Evolutionary conservation across 2,329 filamentous ascomycete genomes (phyloP).

Genomic region (Proliferodiscus dingleyae): DNA sequence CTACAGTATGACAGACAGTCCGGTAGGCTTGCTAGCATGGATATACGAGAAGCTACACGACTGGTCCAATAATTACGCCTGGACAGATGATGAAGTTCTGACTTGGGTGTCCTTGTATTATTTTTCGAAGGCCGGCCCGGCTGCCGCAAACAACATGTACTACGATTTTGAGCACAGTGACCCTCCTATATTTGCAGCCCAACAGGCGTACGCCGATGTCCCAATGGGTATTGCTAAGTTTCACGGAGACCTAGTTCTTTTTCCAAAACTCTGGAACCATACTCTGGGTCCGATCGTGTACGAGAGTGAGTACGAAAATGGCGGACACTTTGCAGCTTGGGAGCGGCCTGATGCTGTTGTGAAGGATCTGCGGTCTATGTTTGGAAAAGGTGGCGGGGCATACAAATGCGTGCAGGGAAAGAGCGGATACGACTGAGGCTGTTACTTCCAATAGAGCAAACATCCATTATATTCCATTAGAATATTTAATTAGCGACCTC

Average conservation of each 20-base stretch:
- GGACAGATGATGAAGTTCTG: slow-evolving; percentile 72
- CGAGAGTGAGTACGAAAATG: slow-evolving; percentile 35
- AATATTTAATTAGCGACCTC: no score
- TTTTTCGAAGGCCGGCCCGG: slow-evolving; percentile 65
- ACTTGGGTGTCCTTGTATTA: slow-evolving; percentile 72
- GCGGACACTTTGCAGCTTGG: slow-evolving; percentile 53
- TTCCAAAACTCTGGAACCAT: slow-evolving; percentile 49
- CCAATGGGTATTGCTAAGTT: slow-evolving; percentile 52
- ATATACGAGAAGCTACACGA: slow-evolving; percentile 76
- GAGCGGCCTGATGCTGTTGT: slow-evolving; percentile 50
- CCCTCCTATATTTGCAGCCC: no score
- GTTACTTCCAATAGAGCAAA: no score
- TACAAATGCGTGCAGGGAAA: not conserved
- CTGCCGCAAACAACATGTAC: slow-evolving; percentile 64
- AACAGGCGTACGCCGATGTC: slow-evolving; percentile 28
- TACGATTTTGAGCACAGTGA: slow-evolving; percentile 48
- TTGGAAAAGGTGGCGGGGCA: slow-evolving; percentile 38
- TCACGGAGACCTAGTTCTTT: slow-evolving; percentile 50
- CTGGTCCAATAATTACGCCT: slow-evolving; percentile 68
- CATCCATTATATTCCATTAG: no score
- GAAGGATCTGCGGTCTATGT: slow-evolving; percentile 52
- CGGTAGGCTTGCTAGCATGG: slow-evolving; percentile 68
- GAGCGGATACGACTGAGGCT: not conserved
- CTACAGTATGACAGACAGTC: slow-evolving; percentile 64
- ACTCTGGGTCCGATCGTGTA: slow-evolving; percentile 57